These are phyloP conservation scores for Wolfiporia cocos DNA, from an alignment of 1,284 basidiomycete species.

Conservation along the genomic window DNA sequence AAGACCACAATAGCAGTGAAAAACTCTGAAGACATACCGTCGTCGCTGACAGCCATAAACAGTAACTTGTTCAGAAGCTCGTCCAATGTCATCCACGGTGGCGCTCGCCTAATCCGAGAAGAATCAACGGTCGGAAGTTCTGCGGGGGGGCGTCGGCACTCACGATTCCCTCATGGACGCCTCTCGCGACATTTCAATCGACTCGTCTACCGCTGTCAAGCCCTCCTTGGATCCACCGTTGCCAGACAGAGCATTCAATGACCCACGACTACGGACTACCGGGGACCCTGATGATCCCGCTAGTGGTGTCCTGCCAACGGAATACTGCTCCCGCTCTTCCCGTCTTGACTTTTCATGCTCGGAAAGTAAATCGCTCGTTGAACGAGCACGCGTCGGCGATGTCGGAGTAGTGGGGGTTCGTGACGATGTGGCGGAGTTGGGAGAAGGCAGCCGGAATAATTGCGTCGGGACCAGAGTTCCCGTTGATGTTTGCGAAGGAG, in stretches of 20 bases:
- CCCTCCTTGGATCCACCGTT: background rate
- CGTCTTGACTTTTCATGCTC: constrained; percentile 39
- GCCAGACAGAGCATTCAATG: constrained; percentile 13
- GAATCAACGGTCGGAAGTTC: background rate
- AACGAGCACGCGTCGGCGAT: constrained; percentile 46
- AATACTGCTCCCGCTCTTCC: constrained; percentile 19
- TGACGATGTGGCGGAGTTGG: constrained; percentile 5
- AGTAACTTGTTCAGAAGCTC: constrained; percentile 73
- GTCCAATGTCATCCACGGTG: constrained; percentile 67
- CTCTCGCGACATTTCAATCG: constrained; percentile 14
- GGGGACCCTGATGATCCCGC: constrained; percentile 3
- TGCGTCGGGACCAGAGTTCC: constrained; percentile 10
- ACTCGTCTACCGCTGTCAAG: constrained; percentile 10
- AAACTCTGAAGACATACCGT: constrained; percentile 42
- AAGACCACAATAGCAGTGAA: background rate
- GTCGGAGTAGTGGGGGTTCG: constrained; percentile 19
- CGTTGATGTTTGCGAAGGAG: constrained; percentile 1
- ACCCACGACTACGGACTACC: constrained; percentile 16
- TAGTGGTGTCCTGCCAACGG: constrained; percentile 13
- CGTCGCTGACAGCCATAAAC: constrained; percentile 57
- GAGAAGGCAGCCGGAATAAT: constrained; percentile 13
- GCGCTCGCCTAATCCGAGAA: constrained; percentile 41
- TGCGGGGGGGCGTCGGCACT: constrained; percentile 10
- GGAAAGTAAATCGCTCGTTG: constrained; percentile 49
- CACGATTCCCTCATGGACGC: constrained; percentile 26